Evolutionary conservation across 2,329 filamentous ascomycete genomes (phyloP).

Genomic region (Juglanconis sp.): DNA sequence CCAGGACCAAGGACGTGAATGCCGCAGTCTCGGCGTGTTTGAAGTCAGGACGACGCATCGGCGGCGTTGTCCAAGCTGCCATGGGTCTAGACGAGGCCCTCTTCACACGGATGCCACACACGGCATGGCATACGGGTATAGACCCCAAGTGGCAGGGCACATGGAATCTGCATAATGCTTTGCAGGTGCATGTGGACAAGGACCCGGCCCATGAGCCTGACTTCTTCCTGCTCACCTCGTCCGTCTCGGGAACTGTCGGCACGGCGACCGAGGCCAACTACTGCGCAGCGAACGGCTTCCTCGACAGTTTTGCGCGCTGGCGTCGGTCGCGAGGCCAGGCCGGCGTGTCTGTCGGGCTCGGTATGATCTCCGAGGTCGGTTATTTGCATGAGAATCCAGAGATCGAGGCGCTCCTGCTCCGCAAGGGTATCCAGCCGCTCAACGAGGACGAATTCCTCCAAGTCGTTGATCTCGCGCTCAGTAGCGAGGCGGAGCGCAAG

Average conservation of each 20-base stretch:
- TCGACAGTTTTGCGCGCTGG: constrained; percentile 19
- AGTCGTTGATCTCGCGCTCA: too few relatives aligned
- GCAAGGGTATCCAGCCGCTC: too few relatives aligned
- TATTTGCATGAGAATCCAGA: too few relatives aligned
- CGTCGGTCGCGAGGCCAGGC: too few relatives aligned
- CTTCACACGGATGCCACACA: constrained; percentile 49
- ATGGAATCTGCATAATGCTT: constrained; percentile 50
- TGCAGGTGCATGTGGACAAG: constrained; percentile 19
- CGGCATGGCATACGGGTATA: constrained; percentile 41
- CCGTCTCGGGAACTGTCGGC: neutral
- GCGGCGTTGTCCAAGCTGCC: constrained; percentile 45
- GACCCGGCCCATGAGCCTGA: constrained; percentile 16
- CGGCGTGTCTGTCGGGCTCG: neutral
- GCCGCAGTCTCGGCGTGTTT: constrained; percentile 8
- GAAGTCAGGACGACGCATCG: neutral
- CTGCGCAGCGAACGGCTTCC: neutral
- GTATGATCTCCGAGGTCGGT: too few relatives aligned
- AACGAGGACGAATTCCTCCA: too few relatives aligned
- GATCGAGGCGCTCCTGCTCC: too few relatives aligned
- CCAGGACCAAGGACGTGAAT: constrained; percentile 13
- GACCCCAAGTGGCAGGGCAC: constrained; percentile 51
- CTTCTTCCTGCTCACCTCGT: neutral
- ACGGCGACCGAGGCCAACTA: neutral
- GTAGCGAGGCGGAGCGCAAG: too few relatives aligned
- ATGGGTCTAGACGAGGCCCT: constrained; percentile 48